These are phyloP conservation scores for Panicum virgatum DNA, from an alignment of 202 grass and related monocot species.

Conservation along the genomic window DNA sequence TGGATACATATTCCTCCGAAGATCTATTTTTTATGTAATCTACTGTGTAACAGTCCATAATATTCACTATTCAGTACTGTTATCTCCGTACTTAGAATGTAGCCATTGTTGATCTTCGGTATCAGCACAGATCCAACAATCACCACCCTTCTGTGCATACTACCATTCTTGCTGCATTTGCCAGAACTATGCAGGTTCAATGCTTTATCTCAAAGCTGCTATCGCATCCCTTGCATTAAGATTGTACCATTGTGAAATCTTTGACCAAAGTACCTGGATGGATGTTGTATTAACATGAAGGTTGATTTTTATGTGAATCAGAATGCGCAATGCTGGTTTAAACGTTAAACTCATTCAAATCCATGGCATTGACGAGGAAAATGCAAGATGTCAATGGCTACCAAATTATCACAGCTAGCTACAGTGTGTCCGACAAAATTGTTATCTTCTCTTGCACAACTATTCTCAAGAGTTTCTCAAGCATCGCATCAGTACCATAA, in stretches of 20 bases:
- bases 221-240: no score
- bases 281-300: background rate
- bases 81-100: background rate
- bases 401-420: background rate
- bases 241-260: no score
- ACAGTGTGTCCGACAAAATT: constrained; percentile 1
- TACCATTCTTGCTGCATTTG: no score
- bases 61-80: background rate
- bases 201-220: no score
- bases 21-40: background rate
- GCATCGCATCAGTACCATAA: background rate
- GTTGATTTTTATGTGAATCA: background rate
- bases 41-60: background rate
- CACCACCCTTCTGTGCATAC: no score
- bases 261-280: background rate
- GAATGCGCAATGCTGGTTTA: background rate
- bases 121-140: no score
- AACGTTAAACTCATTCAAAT: background rate
- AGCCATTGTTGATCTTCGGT: background rate
- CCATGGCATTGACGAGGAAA: background rate
- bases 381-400: background rate
- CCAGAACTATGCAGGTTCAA: no score
- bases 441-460: constrained; percentile 23
- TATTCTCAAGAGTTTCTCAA: background rate
- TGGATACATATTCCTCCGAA: background rate